Base-by-base conservation (phyloP, 345 rosid genomes). In the Moricandia arvensis region DNA sequence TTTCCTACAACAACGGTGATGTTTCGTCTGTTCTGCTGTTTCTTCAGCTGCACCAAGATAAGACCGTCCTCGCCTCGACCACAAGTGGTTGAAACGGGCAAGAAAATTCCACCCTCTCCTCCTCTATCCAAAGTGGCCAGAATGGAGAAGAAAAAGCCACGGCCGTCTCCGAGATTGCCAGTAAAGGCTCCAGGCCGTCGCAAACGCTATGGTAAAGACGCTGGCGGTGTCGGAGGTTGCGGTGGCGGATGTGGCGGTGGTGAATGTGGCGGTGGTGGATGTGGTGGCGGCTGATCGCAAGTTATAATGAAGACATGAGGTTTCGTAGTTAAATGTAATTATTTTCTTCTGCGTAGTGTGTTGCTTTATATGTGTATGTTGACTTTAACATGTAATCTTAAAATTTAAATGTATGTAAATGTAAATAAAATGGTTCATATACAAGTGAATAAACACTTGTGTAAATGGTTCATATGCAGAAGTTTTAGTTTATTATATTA, bases 241-340 rank as follows among this genome's bases (percentile, higher is more conserved):
- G 75, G 76, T 41, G 71, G 80, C 45, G 80, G 66, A 1, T 75
- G 79, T 60, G 79, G 74, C n/a, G 68, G 74, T 5, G 66, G 66
- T 11, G 80, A 60, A 1, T 75, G 79, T 68, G 79, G 74, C n/a
- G 73, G 74, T 7, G 66, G 66, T 26, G 5, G 47, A 38, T 11
- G 79, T 68, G 79, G 74, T 10, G 73, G 74, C 11, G 66, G 66
- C 34, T 8, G 47, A 38, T 11, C 3, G 49, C 49, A 11, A 43
- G 72, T 66, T 75, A 58, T 35, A 53, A 45, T 27, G 57, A 13
- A 4, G 37, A 27, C 24, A 4, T 43, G 57, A 26, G 30, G 13
- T 65, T 13, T 43, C 7, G 21, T 41, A 26, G 55, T 26, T 37
- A 26, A 30, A 67, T 49, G 17, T 67, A 47, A 51, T 43, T 31